A percentile compares a stretch with the other conserved stretches of the same genome.
Conservation (phyloP, 2,329 filamentous ascomycete species). For the Fusarium bactridioides region DNA sequence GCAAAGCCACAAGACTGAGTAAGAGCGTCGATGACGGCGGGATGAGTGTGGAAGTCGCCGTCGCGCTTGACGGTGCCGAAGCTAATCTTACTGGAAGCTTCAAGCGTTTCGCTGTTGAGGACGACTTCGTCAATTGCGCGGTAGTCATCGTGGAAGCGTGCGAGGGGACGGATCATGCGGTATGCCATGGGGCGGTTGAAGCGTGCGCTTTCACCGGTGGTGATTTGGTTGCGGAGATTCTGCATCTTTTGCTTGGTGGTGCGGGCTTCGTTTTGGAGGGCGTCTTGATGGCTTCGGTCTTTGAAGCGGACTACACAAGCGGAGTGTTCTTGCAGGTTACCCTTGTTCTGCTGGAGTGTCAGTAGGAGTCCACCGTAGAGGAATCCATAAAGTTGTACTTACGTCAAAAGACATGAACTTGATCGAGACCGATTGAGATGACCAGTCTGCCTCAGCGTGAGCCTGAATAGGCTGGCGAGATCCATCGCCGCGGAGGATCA, state of each 20-base stretch:
- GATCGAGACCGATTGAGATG: neutral
- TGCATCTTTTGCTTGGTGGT: conserved; percentile 24
- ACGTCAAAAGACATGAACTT: conserved; percentile 35
- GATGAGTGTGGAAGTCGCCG: conserved; percentile 29
- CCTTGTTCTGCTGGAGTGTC: neutral
- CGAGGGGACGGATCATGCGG: conserved; percentile 31
- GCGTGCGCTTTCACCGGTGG: conserved; percentile 15
- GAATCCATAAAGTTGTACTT: neutral
- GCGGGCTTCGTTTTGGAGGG: neutral
- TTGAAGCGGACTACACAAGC: conserved; percentile 23
- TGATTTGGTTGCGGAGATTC: conserved; percentile 19
- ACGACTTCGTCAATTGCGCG: conserved; percentile 34
- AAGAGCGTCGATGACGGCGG: conserved; percentile 31
- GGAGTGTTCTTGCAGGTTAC: conserved; percentile 19
- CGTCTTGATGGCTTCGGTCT: conserved; percentile 7
- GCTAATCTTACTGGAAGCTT: conserved; percentile 25
- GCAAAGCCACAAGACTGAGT: conserved; percentile 35
- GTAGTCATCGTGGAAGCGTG: conserved; percentile 34
- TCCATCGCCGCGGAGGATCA: conserved; percentile 17
- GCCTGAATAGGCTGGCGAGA: conserved; percentile 22
- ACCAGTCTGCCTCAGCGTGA: conserved; percentile 30
- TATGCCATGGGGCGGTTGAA: conserved; percentile 38
- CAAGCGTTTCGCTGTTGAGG: conserved; percentile 26
- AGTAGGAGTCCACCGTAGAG: neutral
- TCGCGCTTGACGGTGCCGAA: conserved; percentile 29